These are phyloP conservation scores for Magnaporthiopsis poae DNA, from an alignment of 2,329 filamentous ascomycete species.

Conservation along the genomic window DNA sequence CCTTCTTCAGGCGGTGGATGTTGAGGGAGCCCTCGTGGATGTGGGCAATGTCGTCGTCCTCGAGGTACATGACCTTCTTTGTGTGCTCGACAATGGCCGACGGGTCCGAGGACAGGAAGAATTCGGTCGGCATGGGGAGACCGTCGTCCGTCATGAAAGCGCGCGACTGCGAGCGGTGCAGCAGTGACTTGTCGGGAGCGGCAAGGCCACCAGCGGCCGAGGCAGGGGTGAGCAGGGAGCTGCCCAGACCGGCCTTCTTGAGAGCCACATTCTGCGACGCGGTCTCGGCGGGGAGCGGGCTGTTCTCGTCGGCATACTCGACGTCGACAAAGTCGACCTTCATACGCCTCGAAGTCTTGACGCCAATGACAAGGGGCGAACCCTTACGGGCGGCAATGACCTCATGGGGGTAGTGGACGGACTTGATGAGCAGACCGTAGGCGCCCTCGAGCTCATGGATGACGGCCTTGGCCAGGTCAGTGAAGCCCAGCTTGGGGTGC, in stretches of 20 bases:
- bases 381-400: conserved; percentile 96
- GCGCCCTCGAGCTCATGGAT: conserved; percentile 97
- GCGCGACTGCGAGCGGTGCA: conserved; percentile 95
- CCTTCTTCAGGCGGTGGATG: conserved; percentile 96
- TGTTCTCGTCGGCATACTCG: conserved; percentile 82
- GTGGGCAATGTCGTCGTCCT: conserved; percentile 98
- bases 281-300: conserved; percentile 77
- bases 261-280: conserved; percentile 93
- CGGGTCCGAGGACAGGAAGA: conserved; percentile 97
- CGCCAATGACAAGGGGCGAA: conserved; percentile 92
- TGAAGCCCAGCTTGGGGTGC: conserved; percentile 90
- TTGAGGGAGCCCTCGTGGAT: conserved; percentile 98
- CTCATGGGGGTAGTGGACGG: conserved; percentile 95
- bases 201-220: conserved; percentile 45
- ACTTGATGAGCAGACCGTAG: conserved; percentile 95
- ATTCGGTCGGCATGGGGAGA: conserved; percentile 94
- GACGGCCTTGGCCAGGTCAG: conserved; percentile 89
- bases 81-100: conserved; percentile 99
- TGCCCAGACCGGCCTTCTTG: conserved; percentile 82
- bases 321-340: conserved; percentile 99
- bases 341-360: conserved; percentile 96
- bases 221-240: conserved; percentile 53
- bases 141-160: conserved; percentile 98
- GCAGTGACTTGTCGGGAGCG: conserved; percentile 90
- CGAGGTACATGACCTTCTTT: conserved; percentile 99